A percentile compares a stretch with the other conserved stretches of the same genome.
Evolutionary conservation across 2,329 filamentous ascomycete genomes (phyloP).

Genomic region (Apiospora phragmitis): DNA sequence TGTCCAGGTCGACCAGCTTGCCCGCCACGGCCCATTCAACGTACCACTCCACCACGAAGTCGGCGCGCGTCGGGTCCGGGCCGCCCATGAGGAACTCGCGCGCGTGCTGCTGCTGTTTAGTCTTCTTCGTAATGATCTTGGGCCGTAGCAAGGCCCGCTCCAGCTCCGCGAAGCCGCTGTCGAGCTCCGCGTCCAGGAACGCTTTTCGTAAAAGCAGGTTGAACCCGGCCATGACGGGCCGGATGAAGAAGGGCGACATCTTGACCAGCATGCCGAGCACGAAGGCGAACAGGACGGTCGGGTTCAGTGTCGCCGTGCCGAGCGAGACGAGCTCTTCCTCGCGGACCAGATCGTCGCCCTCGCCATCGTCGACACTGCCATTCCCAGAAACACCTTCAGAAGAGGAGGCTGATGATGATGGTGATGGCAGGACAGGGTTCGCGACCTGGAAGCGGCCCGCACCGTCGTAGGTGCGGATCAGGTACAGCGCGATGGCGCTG

Average conservation of each 20-base stretch:
- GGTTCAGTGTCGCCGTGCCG: slow-evolving; percentile 17
- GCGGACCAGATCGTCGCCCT: slow-evolving; percentile 19
- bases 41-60: slow-evolving; percentile 20
- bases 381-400: too few species aligned
- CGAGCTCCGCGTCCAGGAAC: slow-evolving; percentile 20
- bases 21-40: slow-evolving; percentile 19
- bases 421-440: background rate
- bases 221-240: slow-evolving; percentile 13
- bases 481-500: slow-evolving; percentile 21
- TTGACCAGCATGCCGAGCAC: slow-evolving; percentile 12
- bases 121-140: too few species aligned
- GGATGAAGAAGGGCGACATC: slow-evolving; percentile 18
- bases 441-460: slow-evolving; percentile 17
- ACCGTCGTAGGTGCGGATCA: slow-evolving; percentile 20
- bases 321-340: slow-evolving; percentile 22
- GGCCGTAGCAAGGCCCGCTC: slow-evolving; percentile 3
- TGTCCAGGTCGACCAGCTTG: slow-evolving; percentile 15
- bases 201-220: slow-evolving; percentile 14
- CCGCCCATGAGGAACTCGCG: slow-evolving; percentile 21
- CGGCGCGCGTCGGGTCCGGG: slow-evolving; percentile 18
- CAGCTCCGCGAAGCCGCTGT: slow-evolving; percentile 13
- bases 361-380: background rate
- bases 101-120: background rate
- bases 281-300: slow-evolving; percentile 15
- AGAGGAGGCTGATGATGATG: background rate